Conservation (phyloP, 2,329 filamentous ascomycete species). For the Cercospora beticola region DNA sequence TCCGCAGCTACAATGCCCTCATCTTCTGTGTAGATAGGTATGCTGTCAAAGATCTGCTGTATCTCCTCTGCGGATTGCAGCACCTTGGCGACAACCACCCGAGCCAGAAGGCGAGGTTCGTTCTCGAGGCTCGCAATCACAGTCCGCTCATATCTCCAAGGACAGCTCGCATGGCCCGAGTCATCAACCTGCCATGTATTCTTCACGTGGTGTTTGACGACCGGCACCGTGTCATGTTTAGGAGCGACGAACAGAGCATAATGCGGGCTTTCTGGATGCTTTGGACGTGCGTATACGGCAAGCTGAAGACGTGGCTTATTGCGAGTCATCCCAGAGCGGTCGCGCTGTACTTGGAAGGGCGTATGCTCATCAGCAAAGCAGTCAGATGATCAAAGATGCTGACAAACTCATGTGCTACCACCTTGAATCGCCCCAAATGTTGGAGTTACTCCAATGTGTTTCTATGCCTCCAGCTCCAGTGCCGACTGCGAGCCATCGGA, state of each 20-base stretch:
- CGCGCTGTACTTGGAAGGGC: not conserved
- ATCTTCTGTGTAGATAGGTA: not conserved
- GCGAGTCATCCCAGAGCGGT: not conserved
- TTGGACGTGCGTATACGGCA: conserved; percentile 29
- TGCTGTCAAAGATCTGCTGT: not conserved
- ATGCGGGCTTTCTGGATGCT: conserved; percentile 27
- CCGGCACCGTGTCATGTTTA: conserved; percentile 11
- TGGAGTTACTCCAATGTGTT: not conserved
- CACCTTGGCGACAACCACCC: conserved; percentile 20
- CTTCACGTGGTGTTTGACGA: conserved; percentile 22
- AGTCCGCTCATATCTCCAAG: conserved; percentile 20
- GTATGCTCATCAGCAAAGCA: not conserved
- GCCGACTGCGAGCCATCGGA: not conserved
- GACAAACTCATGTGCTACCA: not conserved
- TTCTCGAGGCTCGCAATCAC: not conserved
- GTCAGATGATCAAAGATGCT: not conserved
- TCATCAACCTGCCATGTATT: conserved; percentile 16
- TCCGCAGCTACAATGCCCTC: not conserved
- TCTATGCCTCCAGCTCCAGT: not conserved
- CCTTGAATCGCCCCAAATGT: not conserved
- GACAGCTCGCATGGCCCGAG: not conserved
- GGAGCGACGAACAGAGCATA: conserved; percentile 30
- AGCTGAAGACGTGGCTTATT: conserved; percentile 30
- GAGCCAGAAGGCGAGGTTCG: conserved; percentile 15
- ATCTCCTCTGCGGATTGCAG: not conserved